phyloP scores from a whole-genome alignment of 2,329 filamentous ascomycete species.

The Sphaerulina musiva region DNA sequence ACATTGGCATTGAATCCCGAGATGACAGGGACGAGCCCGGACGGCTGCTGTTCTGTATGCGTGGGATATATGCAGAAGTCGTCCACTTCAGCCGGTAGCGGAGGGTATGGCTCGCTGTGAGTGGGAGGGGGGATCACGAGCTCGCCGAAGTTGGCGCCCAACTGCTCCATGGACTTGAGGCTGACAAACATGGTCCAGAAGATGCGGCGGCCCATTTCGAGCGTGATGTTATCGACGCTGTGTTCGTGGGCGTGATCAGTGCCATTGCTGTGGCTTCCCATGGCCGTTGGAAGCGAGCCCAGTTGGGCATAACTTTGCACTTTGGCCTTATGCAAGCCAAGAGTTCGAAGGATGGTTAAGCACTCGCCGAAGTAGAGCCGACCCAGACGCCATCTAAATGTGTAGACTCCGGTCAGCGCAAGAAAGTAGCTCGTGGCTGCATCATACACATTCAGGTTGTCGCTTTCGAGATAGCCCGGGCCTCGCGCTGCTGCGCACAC shows the following conservation, averaged over 20 bases:
- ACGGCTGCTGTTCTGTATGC: slow-evolving; percentile 63
- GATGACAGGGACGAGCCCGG: slow-evolving; percentile 61
- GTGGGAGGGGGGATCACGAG: slow-evolving; percentile 71
- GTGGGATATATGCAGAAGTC: slow-evolving; percentile 71
- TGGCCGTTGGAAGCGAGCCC: slow-evolving; percentile 33
- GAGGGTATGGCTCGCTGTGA: slow-evolving; percentile 67
- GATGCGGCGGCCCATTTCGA: slow-evolving; percentile 54
- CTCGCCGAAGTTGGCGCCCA: slow-evolving; percentile 65
- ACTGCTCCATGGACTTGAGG: slow-evolving; percentile 65
- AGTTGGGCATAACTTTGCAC: slow-evolving; percentile 37
- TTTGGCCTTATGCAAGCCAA: slow-evolving; percentile 57
- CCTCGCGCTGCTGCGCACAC: slow-evolving; percentile 64
- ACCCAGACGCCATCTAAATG: slow-evolving; percentile 59
- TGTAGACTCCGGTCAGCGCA: slow-evolving; percentile 60
- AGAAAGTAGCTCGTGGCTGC: slow-evolving; percentile 72
- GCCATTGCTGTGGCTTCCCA: slow-evolving; percentile 34
- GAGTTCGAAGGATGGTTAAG: slow-evolving; percentile 60
- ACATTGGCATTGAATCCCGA: slow-evolving; percentile 77
- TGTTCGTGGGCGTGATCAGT: slow-evolving; percentile 35
- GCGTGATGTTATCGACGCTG: slow-evolving; percentile 42
- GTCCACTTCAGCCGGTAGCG: slow-evolving; percentile 73
- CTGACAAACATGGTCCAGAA: slow-evolving; percentile 80
- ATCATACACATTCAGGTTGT: slow-evolving; percentile 53
- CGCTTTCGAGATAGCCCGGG: slow-evolving; percentile 48
- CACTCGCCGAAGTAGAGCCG: slow-evolving; percentile 68